Percentiles rank a stretch among this genome's conserved stretches.
phyloP scores from a whole-genome alignment of 2,329 filamentous ascomycete species.

The Escovopsis sp. region DNA sequence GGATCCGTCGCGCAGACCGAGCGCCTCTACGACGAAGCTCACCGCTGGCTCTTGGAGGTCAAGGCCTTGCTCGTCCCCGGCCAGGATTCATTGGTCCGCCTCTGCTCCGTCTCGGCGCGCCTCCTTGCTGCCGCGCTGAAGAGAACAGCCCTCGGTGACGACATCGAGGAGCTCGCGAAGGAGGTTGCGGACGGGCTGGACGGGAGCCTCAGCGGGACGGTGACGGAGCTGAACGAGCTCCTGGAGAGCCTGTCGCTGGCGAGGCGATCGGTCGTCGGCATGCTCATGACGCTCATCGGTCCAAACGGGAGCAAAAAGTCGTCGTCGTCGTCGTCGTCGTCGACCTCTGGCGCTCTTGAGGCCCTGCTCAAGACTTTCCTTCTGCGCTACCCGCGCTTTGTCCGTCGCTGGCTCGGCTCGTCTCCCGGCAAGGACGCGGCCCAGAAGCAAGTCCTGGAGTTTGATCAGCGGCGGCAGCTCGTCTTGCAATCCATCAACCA shows the following conservation, averaged over 20 bases:
- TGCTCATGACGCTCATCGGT: slow-evolving; percentile 24
- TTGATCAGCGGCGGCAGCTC: slow-evolving; percentile 43
- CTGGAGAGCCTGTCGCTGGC: slow-evolving; percentile 40
- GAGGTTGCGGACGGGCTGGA: slow-evolving; percentile 41
- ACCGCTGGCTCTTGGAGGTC: slow-evolving; percentile 38
- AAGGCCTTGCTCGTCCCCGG: slow-evolving; percentile 21
- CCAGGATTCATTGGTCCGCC: slow-evolving; percentile 32
- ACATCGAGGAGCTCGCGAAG: slow-evolving; percentile 28
- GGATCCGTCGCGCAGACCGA: slow-evolving; percentile 33
- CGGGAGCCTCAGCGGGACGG: slow-evolving; percentile 43
- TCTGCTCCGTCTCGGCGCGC: slow-evolving; percentile 39
- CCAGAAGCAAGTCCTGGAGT: slow-evolving; percentile 44
- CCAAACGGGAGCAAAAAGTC: slow-evolving; percentile 6
- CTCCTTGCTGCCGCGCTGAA: slow-evolving; percentile 40
- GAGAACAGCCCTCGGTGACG: slow-evolving; percentile 19
- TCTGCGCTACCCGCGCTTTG: slow-evolving; percentile 44
- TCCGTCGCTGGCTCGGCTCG: slow-evolving; percentile 47
- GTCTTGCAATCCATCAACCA: slow-evolving; percentile 38
- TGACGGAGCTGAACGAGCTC: slow-evolving; percentile 45
- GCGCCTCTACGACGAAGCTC: slow-evolving; percentile 33
- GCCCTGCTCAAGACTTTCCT: slow-evolving; percentile 40
- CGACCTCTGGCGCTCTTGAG: slow-evolving; percentile 8
- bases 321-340: neutral
- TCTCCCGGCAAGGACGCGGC: slow-evolving; percentile 34
- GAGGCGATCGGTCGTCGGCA: slow-evolving; percentile 37